Evolutionary conservation across 2,329 filamentous ascomycete genomes (phyloP).

Genomic region (Claviceps arundinis): DNA sequence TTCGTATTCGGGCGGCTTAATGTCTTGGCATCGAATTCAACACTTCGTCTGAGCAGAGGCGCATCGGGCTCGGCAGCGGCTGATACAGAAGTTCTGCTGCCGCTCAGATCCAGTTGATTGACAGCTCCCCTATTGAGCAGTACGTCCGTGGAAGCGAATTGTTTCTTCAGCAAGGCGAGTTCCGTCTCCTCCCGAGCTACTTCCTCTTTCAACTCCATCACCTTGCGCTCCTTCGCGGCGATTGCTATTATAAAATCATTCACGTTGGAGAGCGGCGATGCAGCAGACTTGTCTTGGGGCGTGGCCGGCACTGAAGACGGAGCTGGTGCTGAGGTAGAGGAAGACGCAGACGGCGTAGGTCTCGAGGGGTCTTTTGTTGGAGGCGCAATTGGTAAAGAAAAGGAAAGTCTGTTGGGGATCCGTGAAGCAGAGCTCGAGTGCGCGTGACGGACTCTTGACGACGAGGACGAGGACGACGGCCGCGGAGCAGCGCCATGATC

Average conservation of each 20-base stretch:
- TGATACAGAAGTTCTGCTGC: slow-evolving; percentile 2
- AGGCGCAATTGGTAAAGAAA: slow-evolving; percentile 47
- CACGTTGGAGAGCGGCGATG: slow-evolving; percentile 38
- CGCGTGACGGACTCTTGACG: slow-evolving; percentile 29
- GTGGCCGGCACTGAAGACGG: slow-evolving; percentile 35
- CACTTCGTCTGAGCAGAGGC: slow-evolving; percentile 26
- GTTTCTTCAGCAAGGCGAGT: slow-evolving; percentile 62
- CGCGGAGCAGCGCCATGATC: slow-evolving; percentile 25
- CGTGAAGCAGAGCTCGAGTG: slow-evolving; percentile 42
- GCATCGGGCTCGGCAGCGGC: slow-evolving; percentile 14
- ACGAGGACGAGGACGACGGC: slow-evolving; percentile 18
- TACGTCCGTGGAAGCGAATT: slow-evolving; percentile 68
- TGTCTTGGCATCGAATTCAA: slow-evolving; percentile 63
- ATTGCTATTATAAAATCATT: slow-evolving; percentile 74
- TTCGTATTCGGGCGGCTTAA: slow-evolving; percentile 47
- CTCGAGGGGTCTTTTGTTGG: slow-evolving; percentile 39
- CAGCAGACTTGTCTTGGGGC: slow-evolving; percentile 30
- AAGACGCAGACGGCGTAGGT: slow-evolving; percentile 32
- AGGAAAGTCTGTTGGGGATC: slow-evolving; percentile 43
- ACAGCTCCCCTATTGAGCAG: slow-evolving; percentile 53
- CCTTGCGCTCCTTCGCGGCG: slow-evolving; percentile 79
- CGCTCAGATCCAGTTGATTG: slow-evolving; percentile 1
- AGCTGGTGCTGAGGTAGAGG: slow-evolving; percentile 16
- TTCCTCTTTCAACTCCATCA: slow-evolving; percentile 85
- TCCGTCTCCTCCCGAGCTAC: slow-evolving; percentile 70